phyloP scores from a whole-genome alignment of 805 yeast genomes.

The Wickerhamomyces mucosus region DNA sequence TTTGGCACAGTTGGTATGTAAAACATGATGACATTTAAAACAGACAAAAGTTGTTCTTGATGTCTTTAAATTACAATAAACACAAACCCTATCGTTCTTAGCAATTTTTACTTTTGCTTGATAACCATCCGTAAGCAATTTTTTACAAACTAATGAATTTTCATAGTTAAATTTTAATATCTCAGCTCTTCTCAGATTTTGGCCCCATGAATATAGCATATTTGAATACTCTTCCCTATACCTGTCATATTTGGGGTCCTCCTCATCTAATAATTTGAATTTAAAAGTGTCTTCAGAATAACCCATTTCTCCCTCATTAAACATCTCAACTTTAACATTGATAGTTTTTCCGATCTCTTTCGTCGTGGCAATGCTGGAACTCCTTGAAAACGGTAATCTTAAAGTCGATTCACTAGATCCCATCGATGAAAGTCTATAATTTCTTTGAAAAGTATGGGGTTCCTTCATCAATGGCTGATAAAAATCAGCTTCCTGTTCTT shows the following conservation, averaged over 20 bases:
- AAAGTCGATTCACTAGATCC: conserved; percentile 12
- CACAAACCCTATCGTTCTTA: conserved; percentile 39
- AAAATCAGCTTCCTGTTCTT: conserved; percentile 2
- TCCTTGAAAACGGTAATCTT: conserved; percentile 17
- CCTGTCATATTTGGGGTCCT: conserved; percentile 17
- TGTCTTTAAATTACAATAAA: conserved; percentile 54
- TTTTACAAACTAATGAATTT: conserved; percentile 5
- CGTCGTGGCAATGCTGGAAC: conserved; percentile 15
- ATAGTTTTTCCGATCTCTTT: conserved; percentile 10
- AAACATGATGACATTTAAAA: conserved; percentile 63
- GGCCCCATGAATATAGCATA: conserved; percentile 73
- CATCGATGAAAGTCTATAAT: conserved; percentile 9
- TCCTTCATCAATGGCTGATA: conserved; percentile 1
- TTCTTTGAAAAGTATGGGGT: conserved; percentile 2
- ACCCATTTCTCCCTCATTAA: conserved; percentile 27
- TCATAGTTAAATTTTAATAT: conserved; percentile 60
- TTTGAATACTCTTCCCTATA: conserved; percentile 70
- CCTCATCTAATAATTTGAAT: conserved; percentile 26
- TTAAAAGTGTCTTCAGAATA: conserved; percentile 26
- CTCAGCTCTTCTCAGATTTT: conserved; percentile 71
- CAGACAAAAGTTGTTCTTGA: conserved; percentile 58
- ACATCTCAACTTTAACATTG: conserved; percentile 35
- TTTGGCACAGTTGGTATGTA: conserved; percentile 71
- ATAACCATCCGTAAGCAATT: conserved; percentile 25
- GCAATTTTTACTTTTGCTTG: conserved; percentile 21